Conservation (phyloP, 1,284 basidiomycete genomes). For the Hymenochaete sp. region DNA sequence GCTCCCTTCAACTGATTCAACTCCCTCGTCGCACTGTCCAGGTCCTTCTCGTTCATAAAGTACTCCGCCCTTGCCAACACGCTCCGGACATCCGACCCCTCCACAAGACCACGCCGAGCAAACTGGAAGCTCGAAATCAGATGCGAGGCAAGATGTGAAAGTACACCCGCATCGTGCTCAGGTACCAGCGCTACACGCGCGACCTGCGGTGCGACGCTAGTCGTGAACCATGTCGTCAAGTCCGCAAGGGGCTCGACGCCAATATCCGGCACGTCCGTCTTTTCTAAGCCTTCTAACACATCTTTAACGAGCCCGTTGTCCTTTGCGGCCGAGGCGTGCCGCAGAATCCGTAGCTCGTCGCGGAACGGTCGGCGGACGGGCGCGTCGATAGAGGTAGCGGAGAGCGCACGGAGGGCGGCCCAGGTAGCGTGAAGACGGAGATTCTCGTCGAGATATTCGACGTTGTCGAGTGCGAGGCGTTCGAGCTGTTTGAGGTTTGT, state of each 20-base stretch:
- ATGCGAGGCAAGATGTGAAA: conserved; percentile 81
- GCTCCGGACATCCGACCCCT: conserved; percentile 80
- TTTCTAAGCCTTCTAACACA: conserved; percentile 67
- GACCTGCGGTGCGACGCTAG: conserved; percentile 78
- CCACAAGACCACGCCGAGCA: conserved; percentile 63
- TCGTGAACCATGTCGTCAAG: conserved; percentile 84
- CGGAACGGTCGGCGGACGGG: conserved; percentile 74
- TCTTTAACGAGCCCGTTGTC: conserved; percentile 61
- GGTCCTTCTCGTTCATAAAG: conserved; percentile 84
- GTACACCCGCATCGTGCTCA: conserved; percentile 76
- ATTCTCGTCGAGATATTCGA: conserved; percentile 82
- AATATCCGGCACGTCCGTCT: conserved; percentile 67
- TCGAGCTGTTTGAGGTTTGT: conserved; percentile 87
- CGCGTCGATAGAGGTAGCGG: conserved; percentile 44
- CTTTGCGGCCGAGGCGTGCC: conserved; percentile 61
- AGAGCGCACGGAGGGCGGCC: conserved; percentile 63
- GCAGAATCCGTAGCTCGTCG: conserved; percentile 80
- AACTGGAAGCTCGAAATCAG: conserved; percentile 75
- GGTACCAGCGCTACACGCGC: conserved; percentile 88
- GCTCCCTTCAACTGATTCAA: conserved; percentile 86
- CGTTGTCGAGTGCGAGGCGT: conserved; percentile 86
- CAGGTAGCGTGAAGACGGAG: conserved; percentile 78
- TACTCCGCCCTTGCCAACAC: conserved; percentile 87
- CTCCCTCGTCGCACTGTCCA: conserved; percentile 87
- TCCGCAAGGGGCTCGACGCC: conserved; percentile 89